Conservation (phyloP, 2,329 filamentous ascomycete species). For the Colletotrichum lentis region DNA sequence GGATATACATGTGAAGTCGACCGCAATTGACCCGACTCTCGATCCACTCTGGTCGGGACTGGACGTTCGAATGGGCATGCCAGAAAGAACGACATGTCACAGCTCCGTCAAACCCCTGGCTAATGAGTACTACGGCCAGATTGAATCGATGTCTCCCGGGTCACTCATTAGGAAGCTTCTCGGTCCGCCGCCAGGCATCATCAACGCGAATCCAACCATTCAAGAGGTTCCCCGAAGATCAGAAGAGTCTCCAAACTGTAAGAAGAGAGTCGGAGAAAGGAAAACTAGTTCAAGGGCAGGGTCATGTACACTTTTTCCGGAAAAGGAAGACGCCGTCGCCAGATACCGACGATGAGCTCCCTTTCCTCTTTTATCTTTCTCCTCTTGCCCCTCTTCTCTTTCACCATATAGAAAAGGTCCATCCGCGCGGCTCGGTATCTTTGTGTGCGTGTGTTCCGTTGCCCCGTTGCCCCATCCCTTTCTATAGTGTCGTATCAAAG, state of each 20-base stretch:
- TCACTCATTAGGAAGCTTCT: background rate
- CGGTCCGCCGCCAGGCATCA: constrained; percentile 1
- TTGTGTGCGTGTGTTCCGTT: constrained; percentile 17
- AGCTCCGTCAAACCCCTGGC: too few relatives aligned
- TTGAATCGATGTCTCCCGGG: background rate
- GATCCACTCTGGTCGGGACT: background rate
- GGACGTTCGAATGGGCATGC: too few relatives aligned
- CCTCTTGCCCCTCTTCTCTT: constrained; percentile 3
- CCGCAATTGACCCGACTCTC: background rate
- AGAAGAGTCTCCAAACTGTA: constrained; percentile 40
- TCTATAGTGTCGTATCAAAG: constrained; percentile 24
- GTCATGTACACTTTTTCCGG: constrained; percentile 46
- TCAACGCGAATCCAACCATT: constrained; percentile 36
- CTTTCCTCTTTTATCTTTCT: constrained; percentile 30
- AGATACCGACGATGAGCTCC: constrained; percentile 26
- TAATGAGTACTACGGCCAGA: background rate
- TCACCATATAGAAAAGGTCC: background rate
- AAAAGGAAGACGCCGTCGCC: constrained; percentile 14
- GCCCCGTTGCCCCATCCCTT: constrained; percentile 28
- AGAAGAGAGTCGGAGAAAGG: constrained; percentile 42
- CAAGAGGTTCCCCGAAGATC: constrained; percentile 26
- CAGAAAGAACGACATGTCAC: background rate
- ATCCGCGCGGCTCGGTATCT: constrained; percentile 30
- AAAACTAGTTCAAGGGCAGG: constrained; percentile 39
- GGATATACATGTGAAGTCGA: background rate